phyloP scores from a whole-genome alignment of 805 yeast genomes.

The Candida xyloterini region DNA sequence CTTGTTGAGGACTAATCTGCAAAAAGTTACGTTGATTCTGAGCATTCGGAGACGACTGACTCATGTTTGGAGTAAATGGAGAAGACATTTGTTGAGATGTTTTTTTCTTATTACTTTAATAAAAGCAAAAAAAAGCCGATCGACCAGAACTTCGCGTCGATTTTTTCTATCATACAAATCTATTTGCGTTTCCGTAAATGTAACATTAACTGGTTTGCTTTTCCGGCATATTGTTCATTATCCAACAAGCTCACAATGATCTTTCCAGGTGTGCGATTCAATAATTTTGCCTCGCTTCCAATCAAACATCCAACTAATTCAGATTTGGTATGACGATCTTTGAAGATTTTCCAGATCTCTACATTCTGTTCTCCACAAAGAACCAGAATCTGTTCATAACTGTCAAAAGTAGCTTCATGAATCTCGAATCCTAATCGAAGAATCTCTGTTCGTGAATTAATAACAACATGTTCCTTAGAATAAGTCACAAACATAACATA shows the following conservation, averaged over 20 bases:
- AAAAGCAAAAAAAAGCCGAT: slow-evolving; percentile 1
- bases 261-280: slow-evolving; percentile 30
- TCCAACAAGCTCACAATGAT: slow-evolving; percentile 24
- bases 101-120: slow-evolving; percentile 1
- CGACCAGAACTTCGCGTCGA: background rate
- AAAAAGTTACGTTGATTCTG: slow-evolving; percentile 21
- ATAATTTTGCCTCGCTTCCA: slow-evolving; percentile 23
- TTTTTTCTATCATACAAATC: background rate
- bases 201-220: slow-evolving; percentile 18
- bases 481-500: slow-evolving; percentile 29
- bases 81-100: slow-evolving; percentile 17
- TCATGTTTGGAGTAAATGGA: slow-evolving; percentile 41
- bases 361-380: slow-evolving; percentile 23
- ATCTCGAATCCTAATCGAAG: slow-evolving; percentile 27
- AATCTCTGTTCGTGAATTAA: slow-evolving; percentile 27
- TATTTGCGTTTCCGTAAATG: slow-evolving; percentile 16
- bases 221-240: slow-evolving; percentile 7
- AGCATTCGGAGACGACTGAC: slow-evolving; percentile 20
- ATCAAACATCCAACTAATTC: slow-evolving; percentile 25
- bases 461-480: slow-evolving; percentile 18
- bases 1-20: slow-evolving; percentile 46
- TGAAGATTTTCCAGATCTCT: slow-evolving; percentile 28
- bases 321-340: slow-evolving; percentile 20
- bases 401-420: slow-evolving; percentile 28
- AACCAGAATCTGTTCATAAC: slow-evolving; percentile 25